These are phyloP conservation scores for Albugo candida DNA, from an alignment of 352 stramenopile species.

Conservation along the genomic window DNA sequence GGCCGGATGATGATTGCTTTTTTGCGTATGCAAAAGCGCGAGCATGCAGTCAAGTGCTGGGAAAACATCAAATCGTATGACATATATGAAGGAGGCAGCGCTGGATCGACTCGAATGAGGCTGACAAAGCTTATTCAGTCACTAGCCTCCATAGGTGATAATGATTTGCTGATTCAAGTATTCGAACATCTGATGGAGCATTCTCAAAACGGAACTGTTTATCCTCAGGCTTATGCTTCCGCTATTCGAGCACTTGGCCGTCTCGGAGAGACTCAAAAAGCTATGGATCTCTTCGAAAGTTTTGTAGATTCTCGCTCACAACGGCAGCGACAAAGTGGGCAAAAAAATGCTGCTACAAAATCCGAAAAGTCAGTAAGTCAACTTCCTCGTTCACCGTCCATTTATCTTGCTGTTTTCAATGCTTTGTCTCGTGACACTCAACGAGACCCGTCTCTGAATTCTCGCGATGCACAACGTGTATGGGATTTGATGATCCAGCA, in stretches of 20 bases:
- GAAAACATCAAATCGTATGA: slow-evolving; percentile 33
- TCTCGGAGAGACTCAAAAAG: slow-evolving; percentile 34
- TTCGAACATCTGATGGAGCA: slow-evolving; percentile 35
- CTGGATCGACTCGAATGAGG: slow-evolving; percentile 38
- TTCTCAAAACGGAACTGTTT: slow-evolving; percentile 25
- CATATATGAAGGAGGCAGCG: slow-evolving; percentile 16
- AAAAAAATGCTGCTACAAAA: background rate
- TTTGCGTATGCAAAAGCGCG: slow-evolving; percentile 40
- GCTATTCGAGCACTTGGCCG: slow-evolving; percentile 54
- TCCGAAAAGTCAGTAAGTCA: slow-evolving; percentile 4
- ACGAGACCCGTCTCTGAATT: slow-evolving; percentile 44
- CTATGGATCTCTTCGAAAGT: slow-evolving; percentile 48
- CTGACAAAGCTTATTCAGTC: slow-evolving; percentile 14
- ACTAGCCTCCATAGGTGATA: slow-evolving; percentile 33
- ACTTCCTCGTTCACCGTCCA: slow-evolving; percentile 20
- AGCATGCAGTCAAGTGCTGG: slow-evolving; percentile 46
- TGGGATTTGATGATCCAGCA: slow-evolving; percentile 56
- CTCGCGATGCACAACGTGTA: slow-evolving; percentile 39
- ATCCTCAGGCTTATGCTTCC: slow-evolving; percentile 29
- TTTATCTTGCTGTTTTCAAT: slow-evolving; percentile 69
- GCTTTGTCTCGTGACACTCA: slow-evolving; percentile 47
- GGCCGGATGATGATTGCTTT: slow-evolving; percentile 60
- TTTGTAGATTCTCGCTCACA: slow-evolving; percentile 24
- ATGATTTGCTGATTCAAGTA: slow-evolving; percentile 30
- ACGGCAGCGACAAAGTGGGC: background rate